Evolutionary conservation across 768 basidiomycete genomes (phyloP), one percentile per base, ranked within the genome.

Genomic region (Arthromyces matolae): DNA sequence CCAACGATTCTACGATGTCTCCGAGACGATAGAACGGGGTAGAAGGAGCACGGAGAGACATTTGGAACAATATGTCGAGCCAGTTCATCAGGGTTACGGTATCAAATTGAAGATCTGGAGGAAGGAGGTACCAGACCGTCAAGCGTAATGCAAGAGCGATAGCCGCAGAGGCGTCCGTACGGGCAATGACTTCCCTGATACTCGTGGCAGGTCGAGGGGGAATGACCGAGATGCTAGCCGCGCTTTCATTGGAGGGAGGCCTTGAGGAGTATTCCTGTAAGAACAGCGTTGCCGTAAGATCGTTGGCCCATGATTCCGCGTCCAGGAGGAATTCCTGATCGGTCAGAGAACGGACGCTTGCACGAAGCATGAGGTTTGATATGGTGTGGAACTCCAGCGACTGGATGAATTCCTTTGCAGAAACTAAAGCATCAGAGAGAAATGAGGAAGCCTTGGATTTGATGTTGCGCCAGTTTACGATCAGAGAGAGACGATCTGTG

Each of bases 301-400:
- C 49, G 10, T 33, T 38, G 12, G 31, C 12, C 43, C 42, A 44
- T 10, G 31, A 16, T 14, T 10, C 24, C 10, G 49, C 4, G 12
- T 51, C 44, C 20, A 51, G 31, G 8, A 51, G 27, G 4, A 16
- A 35, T 33, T 27, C 20, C 28, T 31, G 24, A 22, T 41, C 29
- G 4, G 50, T 51, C 33, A 51, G 40, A 8, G 44, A 34, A 14
- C 50, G 50, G 18, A 51, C 50, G 13, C 33, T 33, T 23, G 50
- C 50, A 33, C 45, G 50, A n/a, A 51, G 23, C 14, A 31, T 34
- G 14, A 47, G 41, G 35, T 51, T 51, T 19, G 31, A 31, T 16
- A 51, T 29, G 25, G 50, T 36, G 12, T 27, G 28, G 22, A 36
- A 33, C 13, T 45, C 50, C 2, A 51, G 25, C 5, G 44, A 45